A percentile compares a stretch with the other conserved stretches of the same genome.
Conservation (phyloP, 805 yeast species). For the Candida oleophila region DNA sequence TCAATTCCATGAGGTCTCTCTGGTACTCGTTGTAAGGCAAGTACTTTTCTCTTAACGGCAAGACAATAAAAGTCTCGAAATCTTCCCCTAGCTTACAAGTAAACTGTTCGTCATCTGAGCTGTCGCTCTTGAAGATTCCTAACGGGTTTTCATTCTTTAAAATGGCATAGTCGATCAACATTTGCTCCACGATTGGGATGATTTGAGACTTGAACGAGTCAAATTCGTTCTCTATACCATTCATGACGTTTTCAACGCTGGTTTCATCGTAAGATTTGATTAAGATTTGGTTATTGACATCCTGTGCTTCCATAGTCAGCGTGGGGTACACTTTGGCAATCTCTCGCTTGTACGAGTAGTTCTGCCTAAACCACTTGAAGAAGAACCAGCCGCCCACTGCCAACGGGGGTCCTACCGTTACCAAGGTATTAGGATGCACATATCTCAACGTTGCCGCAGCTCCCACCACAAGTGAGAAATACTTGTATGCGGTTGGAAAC, state of each 20-base stretch:
- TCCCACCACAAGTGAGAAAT: constrained; percentile 22
- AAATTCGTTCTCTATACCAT: constrained; percentile 38
- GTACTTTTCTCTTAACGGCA: constrained; percentile 7
- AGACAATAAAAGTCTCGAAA: constrained; percentile 24
- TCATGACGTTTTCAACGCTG: constrained; percentile 24
- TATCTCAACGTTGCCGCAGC: constrained; percentile 30
- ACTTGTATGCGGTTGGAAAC: constrained; percentile 27
- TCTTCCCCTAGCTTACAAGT: constrained; percentile 21
- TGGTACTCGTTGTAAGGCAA: neutral
- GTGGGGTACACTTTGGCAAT: constrained; percentile 13
- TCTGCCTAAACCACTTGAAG: constrained; percentile 10
- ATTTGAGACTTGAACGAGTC: constrained; percentile 33
- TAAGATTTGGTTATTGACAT: constrained; percentile 11
- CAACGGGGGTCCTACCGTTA: constrained; percentile 39
- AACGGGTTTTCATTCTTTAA: constrained; percentile 9
- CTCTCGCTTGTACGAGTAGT: constrained; percentile 13
- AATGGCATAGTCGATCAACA: constrained; percentile 28
- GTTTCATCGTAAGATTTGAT: constrained; percentile 34
- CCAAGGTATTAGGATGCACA: constrained; percentile 33
- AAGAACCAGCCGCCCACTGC: constrained; percentile 26
- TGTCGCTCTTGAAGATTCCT: constrained; percentile 11
- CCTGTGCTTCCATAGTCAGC: neutral
- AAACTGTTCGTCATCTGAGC: constrained; percentile 32
- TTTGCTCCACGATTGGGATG: constrained; percentile 20
- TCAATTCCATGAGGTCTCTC: neutral